A percentile compares a stretch with the other conserved stretches of the same genome.
These are phyloP conservation scores for Liriodendron chinense DNA, from an alignment of 164 flowering plant species.

Conservation along the genomic window DNA sequence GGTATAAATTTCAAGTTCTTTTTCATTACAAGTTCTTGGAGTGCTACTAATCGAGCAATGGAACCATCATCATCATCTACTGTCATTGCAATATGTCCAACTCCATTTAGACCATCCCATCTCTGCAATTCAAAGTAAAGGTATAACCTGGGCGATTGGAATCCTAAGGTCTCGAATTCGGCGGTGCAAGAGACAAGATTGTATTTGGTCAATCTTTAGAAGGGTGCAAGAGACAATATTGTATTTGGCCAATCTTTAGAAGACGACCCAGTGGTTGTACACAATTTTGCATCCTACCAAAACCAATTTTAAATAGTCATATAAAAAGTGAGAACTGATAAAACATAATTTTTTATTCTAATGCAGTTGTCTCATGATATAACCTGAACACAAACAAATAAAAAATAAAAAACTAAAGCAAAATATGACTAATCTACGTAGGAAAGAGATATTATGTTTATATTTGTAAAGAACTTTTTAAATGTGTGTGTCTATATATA, in stretches of 20 bases:
- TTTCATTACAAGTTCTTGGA: conserved; percentile 62
- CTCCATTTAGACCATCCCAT: conserved; percentile 92
- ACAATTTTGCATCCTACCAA: conserved; percentile 85
- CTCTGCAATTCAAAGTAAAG: conserved; percentile 85
- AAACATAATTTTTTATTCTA: background rate
- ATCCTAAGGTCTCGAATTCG: conserved; percentile 74
- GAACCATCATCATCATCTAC: conserved; percentile 99
- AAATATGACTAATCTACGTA: too few relatives aligned
- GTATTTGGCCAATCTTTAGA: conserved; percentile 87
- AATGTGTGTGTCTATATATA: too few relatives aligned
- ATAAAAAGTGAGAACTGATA: background rate
- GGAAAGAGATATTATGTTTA: too few relatives aligned
- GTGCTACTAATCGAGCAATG: conserved; percentile 88
- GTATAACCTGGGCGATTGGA: conserved; percentile 96
- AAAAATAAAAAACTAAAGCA: too few relatives aligned
- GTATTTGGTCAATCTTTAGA: conserved; percentile 87
- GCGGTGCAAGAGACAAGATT: conserved; percentile 69
- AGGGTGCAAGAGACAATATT: conserved; percentile 77
- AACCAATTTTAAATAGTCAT: background rate
- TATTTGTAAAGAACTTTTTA: too few relatives aligned
- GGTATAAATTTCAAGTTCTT: conserved; percentile 79
- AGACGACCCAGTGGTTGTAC: conserved; percentile 94
- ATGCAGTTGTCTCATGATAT: too few relatives aligned
- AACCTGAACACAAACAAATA: too few relatives aligned
- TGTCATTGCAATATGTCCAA: conserved; percentile 84